Conservation (phyloP, 331 rosid species). For the Arachis monticola region DNA sequence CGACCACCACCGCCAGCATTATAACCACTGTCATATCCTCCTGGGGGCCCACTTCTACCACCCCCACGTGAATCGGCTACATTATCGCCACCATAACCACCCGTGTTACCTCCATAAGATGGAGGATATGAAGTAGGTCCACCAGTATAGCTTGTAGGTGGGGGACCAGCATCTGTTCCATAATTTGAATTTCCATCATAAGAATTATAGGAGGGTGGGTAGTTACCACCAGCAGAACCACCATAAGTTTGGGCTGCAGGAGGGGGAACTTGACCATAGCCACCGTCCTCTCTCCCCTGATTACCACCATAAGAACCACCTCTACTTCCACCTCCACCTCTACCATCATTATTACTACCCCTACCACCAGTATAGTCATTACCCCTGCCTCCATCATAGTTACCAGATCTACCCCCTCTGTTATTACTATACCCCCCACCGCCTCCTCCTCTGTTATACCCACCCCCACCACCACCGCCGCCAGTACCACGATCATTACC, state of each 20-base stretch:
- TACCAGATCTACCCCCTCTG: slow-evolving; percentile 70
- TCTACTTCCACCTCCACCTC: slow-evolving; percentile 66
- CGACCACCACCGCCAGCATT: slow-evolving; percentile 67
- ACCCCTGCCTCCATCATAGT: slow-evolving; percentile 71
- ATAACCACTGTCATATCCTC: slow-evolving; percentile 58
- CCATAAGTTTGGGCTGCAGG: slow-evolving; percentile 66
- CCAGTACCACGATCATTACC: slow-evolving; percentile 52
- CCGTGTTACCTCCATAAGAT: slow-evolving; percentile 72
- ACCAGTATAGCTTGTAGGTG: slow-evolving; percentile 84
- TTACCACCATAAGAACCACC: slow-evolving; percentile 61
- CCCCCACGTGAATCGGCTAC: slow-evolving; percentile 60
- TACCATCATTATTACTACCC: slow-evolving; percentile 51
- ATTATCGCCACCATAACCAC: slow-evolving; percentile 68
- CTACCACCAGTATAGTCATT: slow-evolving; percentile 64
- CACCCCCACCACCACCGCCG: slow-evolving; percentile 41
- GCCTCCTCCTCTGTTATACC: slow-evolving; percentile 57
- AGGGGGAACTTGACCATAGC: slow-evolving; percentile 74
- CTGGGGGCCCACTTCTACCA: slow-evolving; percentile 62
- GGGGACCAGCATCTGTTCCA: slow-evolving; percentile 94
- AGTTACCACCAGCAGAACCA: slow-evolving; percentile 58
- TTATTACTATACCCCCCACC: slow-evolving; percentile 65
- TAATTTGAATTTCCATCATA: slow-evolving; percentile 63
- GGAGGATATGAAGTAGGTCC: slow-evolving; percentile 88
- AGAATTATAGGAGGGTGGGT: slow-evolving; percentile 59
- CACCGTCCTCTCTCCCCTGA: slow-evolving; percentile 85